phyloP scores from a whole-genome alignment of 2,329 filamentous ascomycete species.

The Aspergillus pseudonomiae region DNA sequence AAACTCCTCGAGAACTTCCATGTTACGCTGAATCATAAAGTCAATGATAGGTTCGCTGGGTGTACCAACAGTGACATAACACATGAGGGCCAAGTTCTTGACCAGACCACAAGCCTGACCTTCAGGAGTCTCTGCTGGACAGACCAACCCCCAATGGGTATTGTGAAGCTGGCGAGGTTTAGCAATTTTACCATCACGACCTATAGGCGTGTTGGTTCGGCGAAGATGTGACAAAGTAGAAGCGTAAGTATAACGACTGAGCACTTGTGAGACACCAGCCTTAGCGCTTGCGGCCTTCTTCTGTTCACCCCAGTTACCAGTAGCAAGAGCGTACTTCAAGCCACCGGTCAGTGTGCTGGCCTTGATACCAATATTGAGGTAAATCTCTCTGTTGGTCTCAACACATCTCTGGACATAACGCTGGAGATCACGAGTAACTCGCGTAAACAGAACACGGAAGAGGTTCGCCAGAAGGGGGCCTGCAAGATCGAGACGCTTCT shows the following conservation, averaged over 20 bases:
- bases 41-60: constrained; percentile 87
- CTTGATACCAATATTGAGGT: constrained; percentile 87
- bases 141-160: constrained; percentile 97
- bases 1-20: constrained; percentile 97
- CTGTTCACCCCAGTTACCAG: constrained; percentile 98
- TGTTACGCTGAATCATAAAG: constrained; percentile 93
- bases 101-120: constrained; percentile 97
- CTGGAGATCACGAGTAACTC: constrained; percentile 87
- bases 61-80: constrained; percentile 94
- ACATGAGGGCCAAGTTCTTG: constrained; percentile 98
- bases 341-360: constrained; percentile 88
- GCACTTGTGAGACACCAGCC: constrained; percentile 97
- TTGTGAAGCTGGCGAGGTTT: constrained; percentile 98
- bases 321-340: constrained; percentile 93
- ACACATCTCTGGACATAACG: constrained; percentile 91
- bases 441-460: constrained; percentile 88
- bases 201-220: constrained; percentile 95
- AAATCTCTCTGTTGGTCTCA: constrained; percentile 86
- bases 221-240: constrained; percentile 96
- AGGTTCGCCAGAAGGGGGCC: constrained; percentile 94
- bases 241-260: constrained; percentile 96
- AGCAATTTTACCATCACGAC: constrained; percentile 95
- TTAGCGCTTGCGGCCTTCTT: constrained; percentile 96
- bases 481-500: constrained; percentile 95
- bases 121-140: constrained; percentile 95